A percentile compares a stretch with the other conserved stretches of the same genome.
Conservation (phyloP, 2,329 filamentous ascomycete genomes). For the Teratosphaeria pseudoeucalypti region DNA sequence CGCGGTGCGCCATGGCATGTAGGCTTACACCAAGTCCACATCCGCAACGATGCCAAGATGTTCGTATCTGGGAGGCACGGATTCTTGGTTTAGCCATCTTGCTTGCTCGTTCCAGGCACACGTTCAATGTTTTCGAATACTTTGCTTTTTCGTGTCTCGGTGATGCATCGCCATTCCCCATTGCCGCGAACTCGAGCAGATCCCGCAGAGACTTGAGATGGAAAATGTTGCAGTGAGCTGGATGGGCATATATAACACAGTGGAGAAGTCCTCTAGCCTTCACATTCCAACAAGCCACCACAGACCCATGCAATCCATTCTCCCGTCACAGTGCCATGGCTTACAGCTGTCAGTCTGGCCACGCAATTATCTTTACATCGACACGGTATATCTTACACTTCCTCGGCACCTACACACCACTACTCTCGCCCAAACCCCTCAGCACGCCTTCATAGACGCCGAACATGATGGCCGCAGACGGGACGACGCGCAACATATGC, state of each 20-base stretch:
- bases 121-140: too few species aligned
- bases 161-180: too few species aligned
- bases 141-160: too few species aligned
- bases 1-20: too few species aligned
- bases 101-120: too few species aligned
- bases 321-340: neutral
- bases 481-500: slow-evolving; percentile 82
- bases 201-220: too few species aligned
- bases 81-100: too few species aligned
- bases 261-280: neutral
- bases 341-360: neutral
- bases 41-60: too few species aligned
- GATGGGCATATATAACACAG: neutral
- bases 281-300: neutral
- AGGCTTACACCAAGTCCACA: too few species aligned
- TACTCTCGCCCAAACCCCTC: slow-evolving; percentile 36
- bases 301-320: neutral
- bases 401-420: slow-evolving; percentile 23
- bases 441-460: slow-evolving; percentile 62
- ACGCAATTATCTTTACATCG: neutral
- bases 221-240: neutral
- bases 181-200: neutral
- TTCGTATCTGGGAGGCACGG: too few species aligned
- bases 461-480: slow-evolving; percentile 92
- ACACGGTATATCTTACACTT: neutral